Conservation (phyloP, 139 green algal species). For the Picochlorum sp. region DNA sequence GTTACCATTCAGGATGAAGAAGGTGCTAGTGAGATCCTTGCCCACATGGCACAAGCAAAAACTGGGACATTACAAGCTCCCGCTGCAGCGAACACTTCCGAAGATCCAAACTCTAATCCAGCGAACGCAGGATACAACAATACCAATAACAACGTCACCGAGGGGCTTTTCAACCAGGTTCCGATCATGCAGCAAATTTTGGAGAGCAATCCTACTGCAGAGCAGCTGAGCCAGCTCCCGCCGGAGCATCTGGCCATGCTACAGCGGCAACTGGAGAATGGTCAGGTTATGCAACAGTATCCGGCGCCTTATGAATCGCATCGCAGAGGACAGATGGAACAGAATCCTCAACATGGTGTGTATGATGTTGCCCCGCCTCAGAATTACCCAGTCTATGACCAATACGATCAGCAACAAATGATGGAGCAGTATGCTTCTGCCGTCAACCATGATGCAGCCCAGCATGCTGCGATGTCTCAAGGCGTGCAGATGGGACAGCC, state of each 20-base stretch:
- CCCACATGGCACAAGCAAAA: slow-evolving; percentile 5
- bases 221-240: slow-evolving; percentile 5
- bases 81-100: too few species aligned
- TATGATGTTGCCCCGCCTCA: too few species aligned
- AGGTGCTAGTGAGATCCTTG: slow-evolving; percentile 11
- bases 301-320: too few species aligned
- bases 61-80: neutral
- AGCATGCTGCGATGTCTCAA: slow-evolving; percentile 1
- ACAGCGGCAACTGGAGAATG: slow-evolving; percentile 4
- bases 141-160: too few species aligned
- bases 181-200: slow-evolving; percentile 11
- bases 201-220: slow-evolving; percentile 1
- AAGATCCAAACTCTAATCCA: too few species aligned
- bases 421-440: slow-evolving; percentile 20
- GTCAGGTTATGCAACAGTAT: neutral
- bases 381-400: too few species aligned
- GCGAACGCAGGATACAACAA: too few species aligned
- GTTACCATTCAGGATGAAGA: slow-evolving; percentile 7
- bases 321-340: too few species aligned
- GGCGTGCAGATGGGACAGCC: slow-evolving; percentile 3
- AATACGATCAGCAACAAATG: slow-evolving; percentile 13
- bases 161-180: neutral
- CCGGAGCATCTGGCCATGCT: slow-evolving; percentile 9
- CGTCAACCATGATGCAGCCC: slow-evolving; percentile 7
- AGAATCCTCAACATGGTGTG: too few species aligned